These are phyloP conservation scores for Amanita fuliginea DNA, from an alignment of 768 basidiomycete species.

Conservation along the genomic window DNA sequence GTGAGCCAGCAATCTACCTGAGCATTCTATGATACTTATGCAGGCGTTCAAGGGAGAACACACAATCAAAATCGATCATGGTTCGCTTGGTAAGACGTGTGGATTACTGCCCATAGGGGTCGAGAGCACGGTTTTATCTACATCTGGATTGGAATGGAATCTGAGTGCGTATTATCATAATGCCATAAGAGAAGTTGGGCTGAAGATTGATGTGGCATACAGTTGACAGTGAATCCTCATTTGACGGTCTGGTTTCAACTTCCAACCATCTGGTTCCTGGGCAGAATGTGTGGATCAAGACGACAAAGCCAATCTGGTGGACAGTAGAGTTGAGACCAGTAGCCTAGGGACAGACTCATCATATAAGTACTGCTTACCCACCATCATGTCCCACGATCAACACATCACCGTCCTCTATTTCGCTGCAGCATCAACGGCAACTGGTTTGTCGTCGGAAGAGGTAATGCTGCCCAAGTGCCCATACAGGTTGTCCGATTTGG, in stretches of 20 bases:
- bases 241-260: conserved; percentile 81
- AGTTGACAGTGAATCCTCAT: conserved; percentile 62
- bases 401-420: conserved; percentile 43
- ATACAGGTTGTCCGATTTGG: conserved; percentile 41
- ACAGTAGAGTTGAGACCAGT: conserved; percentile 64
- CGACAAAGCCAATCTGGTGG: conserved; percentile 85
- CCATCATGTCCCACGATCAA: conserved; percentile 14
- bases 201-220: conserved; percentile 2
- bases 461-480: conserved; percentile 35
- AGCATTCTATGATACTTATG: background rate
- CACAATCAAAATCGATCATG: conserved; percentile 62
- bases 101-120: conserved; percentile 91
- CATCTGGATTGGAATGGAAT: conserved; percentile 84
- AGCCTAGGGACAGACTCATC: too few species aligned
- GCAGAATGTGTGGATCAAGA: conserved; percentile 53
- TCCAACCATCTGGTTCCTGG: conserved; percentile 82
- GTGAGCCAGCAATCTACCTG: conserved; percentile 28
- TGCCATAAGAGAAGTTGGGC: background rate
- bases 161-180: conserved; percentile 40
- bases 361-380: too few species aligned
- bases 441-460: conserved; percentile 42
- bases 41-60: conserved; percentile 62
- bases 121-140: conserved; percentile 65
- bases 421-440: conserved; percentile 59
- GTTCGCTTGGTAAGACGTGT: conserved; percentile 74